These are phyloP conservation scores for Lactarius hatsudake DNA, from an alignment of 768 basidiomycete species.

Conservation along the genomic window DNA sequence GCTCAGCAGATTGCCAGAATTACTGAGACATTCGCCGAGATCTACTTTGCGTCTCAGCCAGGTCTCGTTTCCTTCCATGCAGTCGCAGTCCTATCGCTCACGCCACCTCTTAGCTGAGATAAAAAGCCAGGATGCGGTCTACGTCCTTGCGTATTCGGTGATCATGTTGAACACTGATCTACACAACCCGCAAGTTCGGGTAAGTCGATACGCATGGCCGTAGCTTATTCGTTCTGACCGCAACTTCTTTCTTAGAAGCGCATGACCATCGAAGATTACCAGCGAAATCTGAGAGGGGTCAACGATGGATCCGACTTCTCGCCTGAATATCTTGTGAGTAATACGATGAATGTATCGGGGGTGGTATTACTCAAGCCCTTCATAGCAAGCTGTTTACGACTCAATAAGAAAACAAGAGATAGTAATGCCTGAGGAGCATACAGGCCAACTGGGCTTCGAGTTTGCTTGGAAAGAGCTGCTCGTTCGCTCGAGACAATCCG, in stretches of 20 bases:
- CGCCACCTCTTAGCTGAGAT: slow-evolving; percentile 62
- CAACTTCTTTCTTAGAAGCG: slow-evolving; percentile 62
- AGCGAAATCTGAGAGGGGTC: slow-evolving; percentile 86
- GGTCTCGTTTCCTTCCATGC: slow-evolving; percentile 40
- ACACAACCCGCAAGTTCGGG: slow-evolving; percentile 91
- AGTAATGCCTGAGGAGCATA: slow-evolving; percentile 96
- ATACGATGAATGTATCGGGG: background rate
- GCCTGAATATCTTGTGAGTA: slow-evolving; percentile 73
- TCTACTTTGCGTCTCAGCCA: slow-evolving; percentile 83
- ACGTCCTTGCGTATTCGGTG: slow-evolving; percentile 91
- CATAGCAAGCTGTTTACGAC: slow-evolving; percentile 85
- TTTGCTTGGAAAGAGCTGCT: slow-evolving; percentile 98
- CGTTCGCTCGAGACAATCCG: slow-evolving; percentile 73
- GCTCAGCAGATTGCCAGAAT: slow-evolving; percentile 91
- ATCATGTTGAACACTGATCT: slow-evolving; percentile 98
- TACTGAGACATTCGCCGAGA: slow-evolving; percentile 90
- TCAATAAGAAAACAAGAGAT: slow-evolving; percentile 94
- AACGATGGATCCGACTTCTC: slow-evolving; percentile 85
- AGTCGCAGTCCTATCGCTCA: background rate
- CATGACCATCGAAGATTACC: slow-evolving; percentile 95
- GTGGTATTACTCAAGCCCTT: background rate
- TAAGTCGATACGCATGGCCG: slow-evolving; percentile 38
- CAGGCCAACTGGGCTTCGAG: slow-evolving; percentile 94
- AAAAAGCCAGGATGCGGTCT: slow-evolving; percentile 87
- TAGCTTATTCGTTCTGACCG: slow-evolving; percentile 9